These are phyloP conservation scores for Pezicula carpinea DNA, from an alignment of 2,329 filamentous ascomycete genomes.

Conservation along the genomic window DNA sequence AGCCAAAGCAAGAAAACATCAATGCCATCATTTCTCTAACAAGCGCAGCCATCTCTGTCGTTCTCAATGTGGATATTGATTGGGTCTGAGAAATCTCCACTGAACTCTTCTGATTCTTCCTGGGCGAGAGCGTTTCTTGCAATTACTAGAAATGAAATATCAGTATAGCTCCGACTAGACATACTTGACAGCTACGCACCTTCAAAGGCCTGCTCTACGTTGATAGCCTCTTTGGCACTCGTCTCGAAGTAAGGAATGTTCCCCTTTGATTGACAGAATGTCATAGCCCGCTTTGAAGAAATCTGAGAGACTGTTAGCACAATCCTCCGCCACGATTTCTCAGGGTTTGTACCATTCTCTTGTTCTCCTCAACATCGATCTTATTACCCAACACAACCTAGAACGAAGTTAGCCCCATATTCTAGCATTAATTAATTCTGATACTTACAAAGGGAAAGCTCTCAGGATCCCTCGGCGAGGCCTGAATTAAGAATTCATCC, in stretches of 20 bases:
- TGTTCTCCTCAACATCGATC: constrained; percentile 97
- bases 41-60: constrained; percentile 88
- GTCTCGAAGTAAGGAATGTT: constrained; percentile 99
- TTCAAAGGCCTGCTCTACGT: constrained; percentile 84
- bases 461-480: constrained; percentile 91
- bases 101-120: constrained; percentile 97
- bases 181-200: constrained; percentile 32
- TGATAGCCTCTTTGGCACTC: constrained; percentile 96
- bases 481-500: constrained; percentile 97
- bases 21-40: constrained; percentile 47
- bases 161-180: constrained; percentile 6
- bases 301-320: constrained; percentile 50
- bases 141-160: constrained; percentile 66
- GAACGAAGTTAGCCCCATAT: constrained; percentile 5
- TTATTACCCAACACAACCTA: constrained; percentile 97
- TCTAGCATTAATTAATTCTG: constrained; percentile 1
- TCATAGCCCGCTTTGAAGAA: constrained; percentile 91
- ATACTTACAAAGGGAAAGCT: constrained; percentile 89
- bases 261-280: constrained; percentile 96
- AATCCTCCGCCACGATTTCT: background rate
- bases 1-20: constrained; percentile 1
- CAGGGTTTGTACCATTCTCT: constrained; percentile 66
- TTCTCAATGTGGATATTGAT: constrained; percentile 98
- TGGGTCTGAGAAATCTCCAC: constrained; percentile 92
- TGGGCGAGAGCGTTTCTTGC: constrained; percentile 92